phyloP scores from a whole-genome alignment of 164 flowering plant species.

The Magnolia sinica region DNA sequence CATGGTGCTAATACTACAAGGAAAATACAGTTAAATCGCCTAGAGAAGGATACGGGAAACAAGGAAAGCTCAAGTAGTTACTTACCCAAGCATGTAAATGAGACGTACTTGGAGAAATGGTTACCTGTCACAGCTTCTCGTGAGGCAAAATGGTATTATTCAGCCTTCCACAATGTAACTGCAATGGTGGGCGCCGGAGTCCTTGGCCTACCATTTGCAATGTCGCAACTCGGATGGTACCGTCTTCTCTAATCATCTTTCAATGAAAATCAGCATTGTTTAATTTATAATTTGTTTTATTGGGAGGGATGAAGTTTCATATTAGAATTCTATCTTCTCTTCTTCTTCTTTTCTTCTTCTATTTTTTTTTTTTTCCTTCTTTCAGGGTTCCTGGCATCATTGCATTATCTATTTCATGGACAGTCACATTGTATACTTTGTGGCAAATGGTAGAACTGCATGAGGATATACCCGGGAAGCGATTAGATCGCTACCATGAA shows the following conservation, averaged over 20 bases:
- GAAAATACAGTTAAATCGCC: neutral
- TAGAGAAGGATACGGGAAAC: neutral
- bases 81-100: neutral
- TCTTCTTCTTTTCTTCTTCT: neutral
- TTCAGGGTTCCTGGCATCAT: conserved; percentile 26
- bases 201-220: conserved; percentile 29
- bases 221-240: conserved; percentile 35
- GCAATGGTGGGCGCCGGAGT: conserved; percentile 38
- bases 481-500: conserved; percentile 37
- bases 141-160: conserved; percentile 34
- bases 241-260: neutral
- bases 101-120: conserved; percentile 15
- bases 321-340: neutral
- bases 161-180: conserved; percentile 35
- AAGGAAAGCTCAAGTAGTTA: neutral
- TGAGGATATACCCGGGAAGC: conserved; percentile 32
- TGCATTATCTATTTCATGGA: conserved; percentile 21
- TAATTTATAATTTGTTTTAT: neutral
- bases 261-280: neutral
- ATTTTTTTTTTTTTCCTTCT: neutral
- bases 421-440: conserved; percentile 28
- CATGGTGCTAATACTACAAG: neutral
- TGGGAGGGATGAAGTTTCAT: neutral
- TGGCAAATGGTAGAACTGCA: conserved; percentile 39
- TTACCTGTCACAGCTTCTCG: conserved; percentile 28